Percentiles rank a stretch among this genome's conserved stretches.
These are phyloP conservation scores for Alternaria novae-zelandiae DNA, from an alignment of 2,329 filamentous ascomycete genomes.

Conservation along the genomic window DNA sequence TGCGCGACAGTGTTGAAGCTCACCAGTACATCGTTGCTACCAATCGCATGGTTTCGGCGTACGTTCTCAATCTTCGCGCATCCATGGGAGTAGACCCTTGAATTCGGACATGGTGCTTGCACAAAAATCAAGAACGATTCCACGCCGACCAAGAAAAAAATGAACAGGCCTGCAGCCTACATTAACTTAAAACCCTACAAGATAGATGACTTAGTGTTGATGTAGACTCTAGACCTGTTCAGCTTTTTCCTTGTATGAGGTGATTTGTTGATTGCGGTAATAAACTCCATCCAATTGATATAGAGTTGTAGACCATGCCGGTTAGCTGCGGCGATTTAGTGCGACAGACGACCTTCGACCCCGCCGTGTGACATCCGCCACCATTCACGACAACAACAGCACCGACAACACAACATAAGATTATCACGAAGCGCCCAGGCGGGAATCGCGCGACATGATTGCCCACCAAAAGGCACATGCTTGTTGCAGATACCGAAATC, in stretches of 20 bases:
- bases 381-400: slow-evolving; percentile 12
- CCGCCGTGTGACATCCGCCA: slow-evolving; percentile 16
- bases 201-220: not conserved
- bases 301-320: slow-evolving; percentile 20
- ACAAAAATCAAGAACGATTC: not conserved
- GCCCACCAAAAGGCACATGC: not conserved
- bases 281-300: not conserved
- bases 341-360: slow-evolving; percentile 5
- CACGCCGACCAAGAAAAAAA: not conserved
- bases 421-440: not conserved
- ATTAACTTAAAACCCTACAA: not conserved
- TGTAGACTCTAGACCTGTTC: not conserved
- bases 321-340: slow-evolving; percentile 18
- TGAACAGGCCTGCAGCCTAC: not conserved
- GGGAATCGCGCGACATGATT: not conserved
- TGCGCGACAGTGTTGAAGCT: not conserved
- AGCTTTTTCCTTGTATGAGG: not conserved
- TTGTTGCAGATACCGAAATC: not conserved
- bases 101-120: not conserved
- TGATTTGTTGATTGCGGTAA: not conserved
- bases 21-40: not conserved
- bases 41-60: not conserved
- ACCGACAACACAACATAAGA: not conserved
- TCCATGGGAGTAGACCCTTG: not conserved
- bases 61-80: not conserved